phyloP scores from a whole-genome alignment of 2,329 filamentous ascomycete genomes.

The Knoxdaviesia proteae region DNA sequence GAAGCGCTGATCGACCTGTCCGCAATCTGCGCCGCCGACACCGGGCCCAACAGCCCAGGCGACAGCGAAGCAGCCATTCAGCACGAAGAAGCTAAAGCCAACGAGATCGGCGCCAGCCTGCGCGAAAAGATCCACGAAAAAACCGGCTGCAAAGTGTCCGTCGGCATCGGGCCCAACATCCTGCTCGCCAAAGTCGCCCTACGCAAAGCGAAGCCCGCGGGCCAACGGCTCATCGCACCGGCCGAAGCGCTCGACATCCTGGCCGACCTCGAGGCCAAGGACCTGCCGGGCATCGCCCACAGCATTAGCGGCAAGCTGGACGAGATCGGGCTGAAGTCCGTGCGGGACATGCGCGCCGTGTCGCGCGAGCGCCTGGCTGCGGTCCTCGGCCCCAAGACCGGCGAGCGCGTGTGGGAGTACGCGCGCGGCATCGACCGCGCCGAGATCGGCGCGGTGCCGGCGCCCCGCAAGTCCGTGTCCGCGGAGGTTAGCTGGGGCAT shows the following conservation, averaged over 20 bases:
- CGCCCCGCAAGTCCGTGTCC: conserved; percentile 74
- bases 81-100: conserved; percentile 60
- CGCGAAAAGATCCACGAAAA: conserved; percentile 48
- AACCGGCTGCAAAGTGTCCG: conserved; percentile 73
- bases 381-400: conserved; percentile 74
- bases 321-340: conserved; percentile 60
- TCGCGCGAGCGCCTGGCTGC: conserved; percentile 57
- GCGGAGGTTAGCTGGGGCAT: conserved; percentile 98
- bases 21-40: conserved; percentile 35
- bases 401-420: conserved; percentile 78
- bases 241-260: conserved; percentile 62
- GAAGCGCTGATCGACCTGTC: conserved; percentile 82
- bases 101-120: conserved; percentile 45
- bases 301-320: conserved; percentile 77
- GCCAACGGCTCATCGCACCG: conserved; percentile 72
- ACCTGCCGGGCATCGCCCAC: conserved; percentile 79
- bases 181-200: conserved; percentile 79
- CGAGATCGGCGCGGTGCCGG: conserved; percentile 66
- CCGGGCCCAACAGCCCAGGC: conserved; percentile 9
- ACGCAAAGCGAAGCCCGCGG: conserved; percentile 81
- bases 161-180: conserved; percentile 83
- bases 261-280: conserved; percentile 54
- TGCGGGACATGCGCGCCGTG: conserved; percentile 62
- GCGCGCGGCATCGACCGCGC: conserved; percentile 67
- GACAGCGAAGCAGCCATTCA: conserved; percentile 48